Base-by-base conservation (phyloP, 2,329 filamentous ascomycete species). In the Xylaria sp. region DNA sequence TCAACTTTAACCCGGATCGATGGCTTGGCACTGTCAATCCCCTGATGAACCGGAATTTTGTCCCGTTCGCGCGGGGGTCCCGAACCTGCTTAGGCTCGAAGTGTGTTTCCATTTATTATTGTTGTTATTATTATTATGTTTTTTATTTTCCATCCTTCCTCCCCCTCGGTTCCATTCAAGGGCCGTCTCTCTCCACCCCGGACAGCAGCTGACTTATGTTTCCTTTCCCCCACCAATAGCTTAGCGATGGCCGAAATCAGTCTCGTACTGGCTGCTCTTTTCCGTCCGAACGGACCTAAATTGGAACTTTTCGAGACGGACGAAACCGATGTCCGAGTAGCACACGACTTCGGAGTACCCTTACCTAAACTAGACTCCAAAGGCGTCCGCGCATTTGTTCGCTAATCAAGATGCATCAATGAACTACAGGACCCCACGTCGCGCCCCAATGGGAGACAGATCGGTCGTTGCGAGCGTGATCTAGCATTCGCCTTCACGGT, bases 1-100 rank as follows among this genome's bases (percentile, higher is more conserved):
- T 71, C n/a, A 61, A 68, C 24, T 77, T 73, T 56, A 59, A 65
- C 12, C 72, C 75, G 0, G 69, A 73, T 47, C 69, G 71, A 12
- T 73, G 71, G 71, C 57, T 73, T n/a, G 67, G 65, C 9, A 51
- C 60, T 27, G 48, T 69, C 24, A 62, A 59, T 36, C 67, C 69
- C 21, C 17, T 34, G 48, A 67, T 71, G 64, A 55, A 64, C 47
- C 63, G 69, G n/a, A 71, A 69, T 27, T 69, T 64, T 30, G 69
- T 71, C 27, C 71, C 71, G 2, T 73, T 73, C 8, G 19, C 58
- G n/a, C 64, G 65, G 42, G 71, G 71, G 14, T 71, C 71, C 3
- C 48, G 69, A 51, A 69, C 61, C 39, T 73, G 71, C 30, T 36
- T 73, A 39, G 71, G 71, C 14, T 69, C 66, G 14, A 69, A 73